These are phyloP conservation scores for Oryza coarctata DNA, from an alignment of 176 grass and related monocot species.

Conservation along the genomic window DNA sequence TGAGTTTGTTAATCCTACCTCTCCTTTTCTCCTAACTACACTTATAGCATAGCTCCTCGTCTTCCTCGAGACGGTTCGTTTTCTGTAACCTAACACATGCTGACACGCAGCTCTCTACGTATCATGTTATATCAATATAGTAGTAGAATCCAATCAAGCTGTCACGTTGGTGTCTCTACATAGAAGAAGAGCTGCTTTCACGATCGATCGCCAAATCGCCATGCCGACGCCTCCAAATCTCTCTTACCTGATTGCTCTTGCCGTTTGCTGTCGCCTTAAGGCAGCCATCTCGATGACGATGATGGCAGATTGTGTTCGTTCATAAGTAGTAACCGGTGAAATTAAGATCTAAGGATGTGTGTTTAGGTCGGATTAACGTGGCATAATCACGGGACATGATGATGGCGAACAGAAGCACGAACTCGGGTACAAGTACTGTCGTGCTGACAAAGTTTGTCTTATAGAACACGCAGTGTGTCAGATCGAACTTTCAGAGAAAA, in stretches of 20 bases:
- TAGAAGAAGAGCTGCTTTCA: neutral
- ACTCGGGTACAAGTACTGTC: neutral
- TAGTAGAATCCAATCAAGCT: neutral
- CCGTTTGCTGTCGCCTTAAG: conserved; percentile 36
- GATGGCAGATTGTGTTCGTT: neutral
- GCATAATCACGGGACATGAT: neutral
- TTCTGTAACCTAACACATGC: neutral
- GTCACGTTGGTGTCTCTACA: neutral
- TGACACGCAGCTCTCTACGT: neutral
- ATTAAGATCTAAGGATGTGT: neutral
- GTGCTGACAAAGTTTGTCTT: conserved; percentile 9
- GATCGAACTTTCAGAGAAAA: neutral
- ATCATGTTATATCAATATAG: neutral
- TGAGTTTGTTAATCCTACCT: neutral
- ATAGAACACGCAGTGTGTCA: neutral
- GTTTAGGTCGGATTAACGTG: neutral
- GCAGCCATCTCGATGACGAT: conserved; percentile 8
- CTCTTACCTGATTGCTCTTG: neutral
- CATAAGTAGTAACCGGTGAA: neutral
- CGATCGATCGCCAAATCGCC: neutral
- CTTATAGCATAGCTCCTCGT: neutral
- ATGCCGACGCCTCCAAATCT: no score
- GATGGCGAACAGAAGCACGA: neutral
- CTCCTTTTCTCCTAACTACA: neutral
- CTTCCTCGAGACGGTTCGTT: neutral